Evolutionary conservation across 805 yeast species (phyloP).

Genomic region (Jamesozyma spencerorum): DNA sequence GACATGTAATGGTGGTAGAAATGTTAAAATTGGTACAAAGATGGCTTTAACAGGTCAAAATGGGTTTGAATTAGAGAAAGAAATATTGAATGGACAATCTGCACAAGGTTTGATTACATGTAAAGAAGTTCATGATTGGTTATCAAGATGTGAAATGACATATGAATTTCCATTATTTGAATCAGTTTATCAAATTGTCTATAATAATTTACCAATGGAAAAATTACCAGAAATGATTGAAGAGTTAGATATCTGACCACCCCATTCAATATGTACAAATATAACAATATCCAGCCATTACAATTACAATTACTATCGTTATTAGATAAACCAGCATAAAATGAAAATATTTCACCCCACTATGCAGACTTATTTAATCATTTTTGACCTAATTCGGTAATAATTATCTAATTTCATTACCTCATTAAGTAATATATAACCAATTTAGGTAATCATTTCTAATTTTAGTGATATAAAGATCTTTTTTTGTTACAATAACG

Average conservation of each 20-base stretch:
- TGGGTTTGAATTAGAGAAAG: conserved; percentile 77
- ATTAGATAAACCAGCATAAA: no score
- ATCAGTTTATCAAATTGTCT: conserved; percentile 72
- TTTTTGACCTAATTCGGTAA: no score
- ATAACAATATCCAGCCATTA: no score
- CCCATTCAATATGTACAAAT: no score
- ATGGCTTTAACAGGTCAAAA: conserved; percentile 73
- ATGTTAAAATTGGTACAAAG: conserved; percentile 79
- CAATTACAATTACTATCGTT: no score
- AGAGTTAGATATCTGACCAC: conserved; percentile 28
- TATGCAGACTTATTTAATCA: no score
- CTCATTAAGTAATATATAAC: no score
- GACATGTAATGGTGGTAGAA: conserved; percentile 97
- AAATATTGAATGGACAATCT: conserved; percentile 85
- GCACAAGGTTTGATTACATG: conserved; percentile 93
- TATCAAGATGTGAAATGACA: conserved; percentile 38
- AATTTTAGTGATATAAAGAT: no score
- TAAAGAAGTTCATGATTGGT: conserved; percentile 82
- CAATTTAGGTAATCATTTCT: no score
- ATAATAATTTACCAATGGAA: conserved; percentile 63
- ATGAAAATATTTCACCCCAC: no score
- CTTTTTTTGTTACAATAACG: no score
- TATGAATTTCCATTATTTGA: conserved; percentile 64
- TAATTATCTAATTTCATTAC: no score
- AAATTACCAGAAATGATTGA: conserved; percentile 67